Evolutionary conservation across 352 stramenopile genomes (phyloP).

Genomic region (Stramenopiles sp.): DNA sequence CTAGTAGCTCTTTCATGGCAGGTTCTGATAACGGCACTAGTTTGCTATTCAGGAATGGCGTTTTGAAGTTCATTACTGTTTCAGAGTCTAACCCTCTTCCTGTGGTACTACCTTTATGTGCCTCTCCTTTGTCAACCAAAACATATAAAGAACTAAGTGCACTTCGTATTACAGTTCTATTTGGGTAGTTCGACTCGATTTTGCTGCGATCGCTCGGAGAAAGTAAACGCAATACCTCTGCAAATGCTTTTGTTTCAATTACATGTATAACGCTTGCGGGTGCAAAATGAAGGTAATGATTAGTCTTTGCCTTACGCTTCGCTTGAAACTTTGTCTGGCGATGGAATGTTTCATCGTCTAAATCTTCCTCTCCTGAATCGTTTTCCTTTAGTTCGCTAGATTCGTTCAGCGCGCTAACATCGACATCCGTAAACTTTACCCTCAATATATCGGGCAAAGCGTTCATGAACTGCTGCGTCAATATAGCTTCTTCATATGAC

Average conservation of each 20-base stretch:
- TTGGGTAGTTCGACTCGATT: neutral
- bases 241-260: neutral
- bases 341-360: neutral
- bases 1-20: neutral
- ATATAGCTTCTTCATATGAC: neutral
- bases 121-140: neutral
- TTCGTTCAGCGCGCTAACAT: neutral
- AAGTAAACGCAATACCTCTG: neutral
- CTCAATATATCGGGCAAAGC: neutral
- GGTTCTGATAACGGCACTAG: neutral
- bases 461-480: neutral
- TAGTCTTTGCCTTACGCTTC: neutral
- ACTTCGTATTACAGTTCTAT: neutral
- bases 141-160: neutral
- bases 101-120: too few species aligned
- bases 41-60: neutral
- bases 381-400: neutral
- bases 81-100: too few species aligned
- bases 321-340: neutral
- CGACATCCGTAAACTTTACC: neutral
- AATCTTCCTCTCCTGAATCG: neutral
- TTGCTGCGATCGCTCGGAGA: neutral
- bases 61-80: too few species aligned
- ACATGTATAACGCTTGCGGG: neutral
- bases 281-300: neutral